Evolutionary conservation across 1,139 yeast species (phyloP).

Genomic region (Sugiyamaella xylanicola): DNA sequence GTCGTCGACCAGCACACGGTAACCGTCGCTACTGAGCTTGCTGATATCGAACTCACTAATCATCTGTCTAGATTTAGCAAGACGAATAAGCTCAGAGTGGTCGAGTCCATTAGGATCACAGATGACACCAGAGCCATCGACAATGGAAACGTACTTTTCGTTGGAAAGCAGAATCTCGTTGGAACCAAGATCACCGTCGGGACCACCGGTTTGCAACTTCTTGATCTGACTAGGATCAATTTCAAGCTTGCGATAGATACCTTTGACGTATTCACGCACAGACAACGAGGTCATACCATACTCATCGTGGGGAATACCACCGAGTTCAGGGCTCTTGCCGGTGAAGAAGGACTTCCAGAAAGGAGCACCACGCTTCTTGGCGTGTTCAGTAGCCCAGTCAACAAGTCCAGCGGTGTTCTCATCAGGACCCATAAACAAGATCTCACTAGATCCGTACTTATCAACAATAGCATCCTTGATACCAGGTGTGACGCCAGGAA

Average conservation of each 20-base stretch:
- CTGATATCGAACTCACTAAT: conserved; percentile 67
- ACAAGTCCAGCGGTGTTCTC: conserved; percentile 96
- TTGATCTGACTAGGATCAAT: conserved; percentile 61
- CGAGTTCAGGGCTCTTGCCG: conserved; percentile 87
- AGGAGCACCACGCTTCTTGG: conserved; percentile 89
- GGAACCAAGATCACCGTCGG: conserved; percentile 97
- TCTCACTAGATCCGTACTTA: conserved; percentile 79
- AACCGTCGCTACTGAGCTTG: conserved; percentile 73
- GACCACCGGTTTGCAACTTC: conserved; percentile 97
- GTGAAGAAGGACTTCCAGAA: conserved; percentile 99
- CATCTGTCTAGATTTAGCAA: conserved; percentile 80
- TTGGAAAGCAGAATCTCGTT: conserved; percentile 87
- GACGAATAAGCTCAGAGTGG: conserved; percentile 71
- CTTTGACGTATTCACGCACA: conserved; percentile 89
- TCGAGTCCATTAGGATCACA: conserved; percentile 90
- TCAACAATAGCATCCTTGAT: conserved; percentile 86
- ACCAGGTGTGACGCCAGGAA: conserved; percentile 71
- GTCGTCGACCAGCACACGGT: conserved; percentile 84
- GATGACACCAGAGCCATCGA: conserved; percentile 95
- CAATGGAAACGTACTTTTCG: conserved; percentile 83
- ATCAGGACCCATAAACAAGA: conserved; percentile 95
- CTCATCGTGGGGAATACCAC: conserved; percentile 98
- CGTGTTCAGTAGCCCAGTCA: conserved; percentile 98
- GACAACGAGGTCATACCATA: conserved; percentile 98
- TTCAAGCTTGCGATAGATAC: conserved; percentile 77